These are phyloP conservation scores for Blattamonas nauphoetae DNA, from an alignment of 78 protist genomes.

Conservation along the genomic window DNA sequence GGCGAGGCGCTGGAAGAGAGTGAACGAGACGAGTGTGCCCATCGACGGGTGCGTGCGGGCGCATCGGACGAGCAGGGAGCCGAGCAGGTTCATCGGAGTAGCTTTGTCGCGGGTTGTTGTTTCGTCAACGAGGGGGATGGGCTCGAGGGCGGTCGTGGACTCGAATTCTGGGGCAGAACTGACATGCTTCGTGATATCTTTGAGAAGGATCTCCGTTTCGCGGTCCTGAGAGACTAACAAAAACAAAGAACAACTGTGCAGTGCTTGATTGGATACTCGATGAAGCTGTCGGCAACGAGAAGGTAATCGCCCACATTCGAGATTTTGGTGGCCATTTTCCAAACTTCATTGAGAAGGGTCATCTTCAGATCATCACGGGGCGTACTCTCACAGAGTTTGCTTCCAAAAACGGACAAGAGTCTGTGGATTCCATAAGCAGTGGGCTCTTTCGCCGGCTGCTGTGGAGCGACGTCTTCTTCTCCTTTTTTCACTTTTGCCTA, in stretches of 20 bases:
- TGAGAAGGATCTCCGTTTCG: not conserved
- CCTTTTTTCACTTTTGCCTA: no score
- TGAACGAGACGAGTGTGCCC: not conserved
- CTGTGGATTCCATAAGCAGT: not conserved
- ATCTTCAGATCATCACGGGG: not conserved
- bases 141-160: not conserved
- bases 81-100: not conserved
- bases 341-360: not conserved
- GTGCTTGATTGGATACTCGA: not conserved
- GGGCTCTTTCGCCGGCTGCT: no score
- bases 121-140: not conserved
- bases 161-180: not conserved
- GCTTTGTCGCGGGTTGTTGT: not conserved
- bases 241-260: not conserved
- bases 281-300: not conserved
- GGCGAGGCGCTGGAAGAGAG: not conserved
- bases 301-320: not conserved
- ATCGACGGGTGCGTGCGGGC: not conserved
- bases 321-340: not conserved
- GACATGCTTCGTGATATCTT: not conserved
- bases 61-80: not conserved
- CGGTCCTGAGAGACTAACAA: not conserved
- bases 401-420: not conserved
- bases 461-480: no score
- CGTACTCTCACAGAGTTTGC: not conserved